These are phyloP conservation scores for Solanum paucissectum DNA, from an alignment of 257 asterid genomes.

Conservation along the genomic window DNA sequence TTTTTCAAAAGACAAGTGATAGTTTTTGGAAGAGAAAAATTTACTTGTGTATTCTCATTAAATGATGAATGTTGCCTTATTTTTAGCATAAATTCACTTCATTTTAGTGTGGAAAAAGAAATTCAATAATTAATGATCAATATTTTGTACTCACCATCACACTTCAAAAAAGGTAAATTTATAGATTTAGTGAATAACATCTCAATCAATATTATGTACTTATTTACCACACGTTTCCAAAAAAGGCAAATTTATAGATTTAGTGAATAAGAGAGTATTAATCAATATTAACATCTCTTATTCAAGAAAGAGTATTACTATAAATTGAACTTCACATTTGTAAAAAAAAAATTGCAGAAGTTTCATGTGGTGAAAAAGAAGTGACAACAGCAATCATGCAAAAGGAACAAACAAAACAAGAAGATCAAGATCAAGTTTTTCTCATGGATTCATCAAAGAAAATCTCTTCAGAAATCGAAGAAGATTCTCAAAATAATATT, in stretches of 20 bases:
- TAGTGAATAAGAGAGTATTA: neutral
- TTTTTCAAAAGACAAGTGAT: neutral
- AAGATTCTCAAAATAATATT: slow-evolving; percentile 32
- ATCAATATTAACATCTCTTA: neutral
- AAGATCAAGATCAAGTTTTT: slow-evolving; percentile 19
- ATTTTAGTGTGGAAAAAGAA: neutral
- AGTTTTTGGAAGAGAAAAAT: neutral
- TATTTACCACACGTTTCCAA: neutral
- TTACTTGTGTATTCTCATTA: neutral
- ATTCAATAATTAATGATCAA: neutral
- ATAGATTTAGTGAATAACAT: neutral
- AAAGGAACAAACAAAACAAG: slow-evolving; percentile 18
- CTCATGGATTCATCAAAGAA: slow-evolving; percentile 23
- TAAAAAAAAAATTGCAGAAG: neutral
- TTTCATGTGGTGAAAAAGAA: slow-evolving; percentile 11
- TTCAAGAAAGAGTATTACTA: neutral
- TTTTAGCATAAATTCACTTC: neutral
- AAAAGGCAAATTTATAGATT: neutral
- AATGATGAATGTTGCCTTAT: neutral
- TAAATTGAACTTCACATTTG: neutral
- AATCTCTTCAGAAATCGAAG: slow-evolving; percentile 46
- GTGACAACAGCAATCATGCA: slow-evolving; percentile 4
- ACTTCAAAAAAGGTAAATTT: neutral
- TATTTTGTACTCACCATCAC: neutral
- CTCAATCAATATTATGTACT: neutral